These are phyloP conservation scores for Oryza glumipatula DNA, from an alignment of 176 grass and related monocot genomes.

Conservation along the genomic window DNA sequence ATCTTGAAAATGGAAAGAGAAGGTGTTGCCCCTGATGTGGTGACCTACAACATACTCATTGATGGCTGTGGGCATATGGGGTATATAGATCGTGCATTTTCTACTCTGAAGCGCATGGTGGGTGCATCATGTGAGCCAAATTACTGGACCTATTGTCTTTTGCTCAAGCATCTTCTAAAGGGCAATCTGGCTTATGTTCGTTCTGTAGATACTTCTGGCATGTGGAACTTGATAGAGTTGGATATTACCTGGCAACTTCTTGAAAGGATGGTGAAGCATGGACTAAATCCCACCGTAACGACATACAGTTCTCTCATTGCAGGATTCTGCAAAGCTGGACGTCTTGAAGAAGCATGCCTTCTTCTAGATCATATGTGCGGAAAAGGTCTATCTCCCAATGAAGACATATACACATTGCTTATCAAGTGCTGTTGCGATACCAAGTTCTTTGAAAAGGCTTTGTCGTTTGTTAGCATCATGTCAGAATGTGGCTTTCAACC, in stretches of 20 bases:
- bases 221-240: constrained; percentile 69
- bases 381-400: constrained; percentile 60
- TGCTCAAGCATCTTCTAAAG: constrained; percentile 73
- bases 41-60: constrained; percentile 76
- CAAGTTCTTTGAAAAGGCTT: constrained; percentile 64
- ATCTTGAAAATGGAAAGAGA: constrained; percentile 71
- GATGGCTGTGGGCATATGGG: constrained; percentile 69
- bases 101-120: constrained; percentile 76
- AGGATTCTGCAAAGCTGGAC: constrained; percentile 72
- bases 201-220: constrained; percentile 48
- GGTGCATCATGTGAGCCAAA: constrained; percentile 69
- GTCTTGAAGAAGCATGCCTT: constrained; percentile 60
- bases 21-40: constrained; percentile 63
- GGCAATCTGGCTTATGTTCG: constrained; percentile 39
- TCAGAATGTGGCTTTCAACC: constrained; percentile 66
- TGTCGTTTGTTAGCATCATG: constrained; percentile 58
- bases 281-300: constrained; percentile 48
- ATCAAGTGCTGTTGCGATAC: constrained; percentile 75
- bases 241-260: constrained; percentile 63
- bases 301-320: constrained; percentile 66
- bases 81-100: constrained; percentile 65
- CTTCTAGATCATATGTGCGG: constrained; percentile 75
- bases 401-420: constrained; percentile 70
- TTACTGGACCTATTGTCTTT: constrained; percentile 67
- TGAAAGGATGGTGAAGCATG: constrained; percentile 67